Evolutionary conservation across 331 rosid species (phyloP), one percentile per base, ranked within the genome.

Genomic region (Malus hybrid): DNA sequence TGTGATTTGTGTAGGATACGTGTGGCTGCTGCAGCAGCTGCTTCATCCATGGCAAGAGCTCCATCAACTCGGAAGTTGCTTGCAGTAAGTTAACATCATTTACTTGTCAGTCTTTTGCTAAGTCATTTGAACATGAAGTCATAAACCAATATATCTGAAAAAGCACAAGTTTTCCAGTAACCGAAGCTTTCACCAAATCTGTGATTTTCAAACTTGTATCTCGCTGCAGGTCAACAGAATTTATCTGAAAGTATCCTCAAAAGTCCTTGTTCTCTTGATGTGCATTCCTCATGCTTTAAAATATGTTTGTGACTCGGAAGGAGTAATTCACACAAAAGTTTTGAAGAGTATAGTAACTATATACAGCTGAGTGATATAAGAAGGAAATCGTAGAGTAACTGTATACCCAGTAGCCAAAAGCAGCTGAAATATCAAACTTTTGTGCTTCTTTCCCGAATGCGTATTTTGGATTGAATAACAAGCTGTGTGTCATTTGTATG

Each of bases 1-100:
- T 62, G 13, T 55, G 52, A 31, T 46, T n/a, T 33, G 76, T 65
- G 61, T 64, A 83, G 86, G 59, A 79, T 84, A 64, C 88, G 88
- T 12, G 90, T 87, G 72, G 90, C 84, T 34, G 90, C 88, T 31
- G 88, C 83, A 2, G 90, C 90, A 16, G 90, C 90, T 70, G 90
- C 90, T 71, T 84, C 86, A 13, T 87, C 83, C 56, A 69, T 86
- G 77, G 85, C 89, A 59, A 76, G 89, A 80, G 88, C 86, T 80
- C 90, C 86, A 32, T 84, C 90, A 69, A 80, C 34, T 77, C 83
- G 86, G 80, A 83, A 85, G 59, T 36, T 87, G 79, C 69, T 75
- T 36, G n/a, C 24, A 22, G 85, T 84, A 66, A 70, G 86, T 74
- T 54, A n/a, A 42, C 78, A 73, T 73, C 44, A 72, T 24, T 22